Percentiles rank a stretch among this genome's conserved stretches.
Conservation (phyloP, 495 filamentous ascomycete genomes). For the Friedmanniomyces endolithicus region DNA sequence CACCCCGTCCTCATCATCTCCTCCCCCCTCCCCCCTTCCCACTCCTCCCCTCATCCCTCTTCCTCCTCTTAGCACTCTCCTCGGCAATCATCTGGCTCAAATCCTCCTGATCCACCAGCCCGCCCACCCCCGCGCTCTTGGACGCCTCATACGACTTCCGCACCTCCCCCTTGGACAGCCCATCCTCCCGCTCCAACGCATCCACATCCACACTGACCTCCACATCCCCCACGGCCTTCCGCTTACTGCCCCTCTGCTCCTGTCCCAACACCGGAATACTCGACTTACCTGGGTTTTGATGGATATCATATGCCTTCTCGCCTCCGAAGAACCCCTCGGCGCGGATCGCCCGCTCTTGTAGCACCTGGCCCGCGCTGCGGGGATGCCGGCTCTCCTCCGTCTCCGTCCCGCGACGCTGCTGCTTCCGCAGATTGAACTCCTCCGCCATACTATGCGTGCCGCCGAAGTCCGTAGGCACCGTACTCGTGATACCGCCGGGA, state of each 20-base stretch:
- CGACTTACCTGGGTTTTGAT: conserved; percentile 34
- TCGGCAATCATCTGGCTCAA: conserved; percentile 93
- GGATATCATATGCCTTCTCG: conserved; percentile 80
- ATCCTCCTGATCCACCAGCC: conserved; percentile 60
- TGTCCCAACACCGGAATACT: conserved; percentile 62
- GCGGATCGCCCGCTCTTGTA: conserved; percentile 73
- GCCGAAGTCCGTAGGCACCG: conserved; percentile 64
- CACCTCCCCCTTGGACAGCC: conserved; percentile 54
- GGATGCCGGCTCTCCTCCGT: conserved; percentile 59
- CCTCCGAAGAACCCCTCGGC: conserved; percentile 92
- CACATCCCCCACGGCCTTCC: conserved; percentile 89
- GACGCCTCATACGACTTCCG: conserved; percentile 68
- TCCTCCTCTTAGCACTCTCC: conserved; percentile 78
- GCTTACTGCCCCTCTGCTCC: conserved; percentile 63
- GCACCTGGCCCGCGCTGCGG: conserved; percentile 71
- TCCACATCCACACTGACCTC: conserved; percentile 85
- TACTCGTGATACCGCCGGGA: conserved; percentile 65
- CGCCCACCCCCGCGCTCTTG: conserved; percentile 53
- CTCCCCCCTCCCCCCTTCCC: conserved; percentile 26
- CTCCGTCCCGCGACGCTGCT: conserved; percentile 69
- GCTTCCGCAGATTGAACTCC: conserved; percentile 86
- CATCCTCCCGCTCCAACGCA: conserved; percentile 53
- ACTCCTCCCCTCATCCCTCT: conserved; percentile 68
- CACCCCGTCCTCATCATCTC: neutral
- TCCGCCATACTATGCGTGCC: conserved; percentile 62